Evolutionary conservation across 2,329 filamentous ascomycete species (phyloP), one percentile per base, ranked within the genome.

Genomic region (Exophiala phaeomuriformis): DNA sequence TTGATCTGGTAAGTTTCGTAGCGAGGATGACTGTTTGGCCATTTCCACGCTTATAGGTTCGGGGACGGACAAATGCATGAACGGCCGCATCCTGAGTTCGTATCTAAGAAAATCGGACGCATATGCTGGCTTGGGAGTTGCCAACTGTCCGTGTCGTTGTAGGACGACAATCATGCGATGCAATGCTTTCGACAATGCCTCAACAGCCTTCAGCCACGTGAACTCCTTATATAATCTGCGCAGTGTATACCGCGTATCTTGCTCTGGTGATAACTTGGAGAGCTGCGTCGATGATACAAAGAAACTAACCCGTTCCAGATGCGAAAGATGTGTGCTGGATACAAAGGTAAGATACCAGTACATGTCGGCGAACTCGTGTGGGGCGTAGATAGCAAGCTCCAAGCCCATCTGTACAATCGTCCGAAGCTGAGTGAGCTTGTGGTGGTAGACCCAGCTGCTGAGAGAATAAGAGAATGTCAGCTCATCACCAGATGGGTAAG

Each of bases 391-490:
- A 41, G 91, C 85, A 8, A 96, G 83, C 69, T 98, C 93, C 68
- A 98, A 97, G 8, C 94, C 93, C 32, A 96, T 81, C 65, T 96
- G 87, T 10, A 96, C 78, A 43, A 94, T 85, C 75, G 84, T 86
- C 66, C 91, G 85, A 78, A 96, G 88, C 64, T 91, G 82, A 31
- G 80, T 81, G n/a, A 96, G 77, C 69, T 96, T 97, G 70, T 95
- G 88, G 55, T 90, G 80, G 64, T 91, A 94, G 0, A 84, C 81
- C 93, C 93, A 98, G 2, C 86, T 90, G 1, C 87, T 89, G 0
- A 97, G 76, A 0, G 89, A 84, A 49, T 87, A 85, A 0, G 84
- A 77, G 65, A 81, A 84, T 0, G 81, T 77, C 39, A 77, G 73
- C 42, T 84, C 2, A 71, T 72, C 47, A 73, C 75, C 56, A 71